These are phyloP conservation scores for Russula sp. DNA, from an alignment of 768 basidiomycete genomes.

Conservation along the genomic window DNA sequence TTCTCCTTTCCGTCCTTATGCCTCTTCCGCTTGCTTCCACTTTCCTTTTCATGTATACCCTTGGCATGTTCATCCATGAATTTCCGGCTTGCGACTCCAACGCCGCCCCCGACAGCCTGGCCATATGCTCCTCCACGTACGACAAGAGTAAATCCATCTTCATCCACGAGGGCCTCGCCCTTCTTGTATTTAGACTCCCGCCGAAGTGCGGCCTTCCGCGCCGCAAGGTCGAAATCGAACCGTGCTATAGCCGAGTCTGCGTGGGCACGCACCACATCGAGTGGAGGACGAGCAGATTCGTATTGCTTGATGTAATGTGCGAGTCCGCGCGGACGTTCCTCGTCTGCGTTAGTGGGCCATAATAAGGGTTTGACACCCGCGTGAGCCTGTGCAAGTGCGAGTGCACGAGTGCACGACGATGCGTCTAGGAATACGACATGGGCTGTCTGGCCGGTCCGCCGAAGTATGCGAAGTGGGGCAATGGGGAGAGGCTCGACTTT, in stretches of 20 bases:
- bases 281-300: conserved; percentile 65
- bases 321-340: conserved; percentile 63
- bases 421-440: conserved; percentile 72
- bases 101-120: conserved; percentile 80
- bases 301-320: conserved; percentile 68
- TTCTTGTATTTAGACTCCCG: conserved; percentile 67
- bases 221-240: conserved; percentile 70
- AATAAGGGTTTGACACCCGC: conserved; percentile 48
- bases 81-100: conserved; percentile 59
- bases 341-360: conserved; percentile 53
- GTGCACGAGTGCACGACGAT: conserved; percentile 65
- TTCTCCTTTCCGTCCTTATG: conserved; percentile 63
- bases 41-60: conserved; percentile 24
- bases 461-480: conserved; percentile 51
- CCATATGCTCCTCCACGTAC: conserved; percentile 91
- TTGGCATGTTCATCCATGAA: conserved; percentile 40
- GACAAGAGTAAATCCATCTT: conserved; percentile 93
- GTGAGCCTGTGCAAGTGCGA: conserved; percentile 43
- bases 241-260: conserved; percentile 74
- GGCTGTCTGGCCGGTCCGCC: conserved; percentile 61
- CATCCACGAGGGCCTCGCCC: conserved; percentile 88
- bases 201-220: conserved; percentile 40
- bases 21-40: conserved; percentile 50
- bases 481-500: conserved; percentile 61
- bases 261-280: conserved; percentile 70